Evolutionary conservation across 768 basidiomycete genomes (phyloP).

Genomic region (Termitomyces eurrhizus): DNA sequence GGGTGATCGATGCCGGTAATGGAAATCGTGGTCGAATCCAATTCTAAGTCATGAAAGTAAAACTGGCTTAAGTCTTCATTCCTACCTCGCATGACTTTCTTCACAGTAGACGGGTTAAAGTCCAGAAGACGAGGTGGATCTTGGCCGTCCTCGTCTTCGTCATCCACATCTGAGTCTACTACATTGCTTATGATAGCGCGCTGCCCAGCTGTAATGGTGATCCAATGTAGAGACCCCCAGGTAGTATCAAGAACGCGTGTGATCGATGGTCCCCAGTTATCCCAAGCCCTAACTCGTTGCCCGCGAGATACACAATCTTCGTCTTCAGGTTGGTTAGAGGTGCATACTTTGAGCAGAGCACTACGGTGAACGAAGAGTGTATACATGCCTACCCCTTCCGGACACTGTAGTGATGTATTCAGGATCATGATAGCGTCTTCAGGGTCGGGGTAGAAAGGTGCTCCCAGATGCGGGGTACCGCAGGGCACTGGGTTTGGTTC

Average conservation of each 20-base stretch:
- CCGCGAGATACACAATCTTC: background rate
- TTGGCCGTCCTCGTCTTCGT: background rate
- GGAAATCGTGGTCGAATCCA: background rate
- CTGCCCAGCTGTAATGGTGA: conserved; percentile 22
- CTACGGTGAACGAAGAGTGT: conserved; percentile 10
- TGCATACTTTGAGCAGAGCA: conserved; percentile 2
- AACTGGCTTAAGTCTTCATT: background rate
- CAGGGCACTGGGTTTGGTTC: conserved; percentile 13
- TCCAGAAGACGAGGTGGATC: conserved; percentile 4
- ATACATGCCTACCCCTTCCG: background rate
- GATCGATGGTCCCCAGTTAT: conserved; percentile 18
- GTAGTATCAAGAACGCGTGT: conserved; percentile 17
- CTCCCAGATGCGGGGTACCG: background rate
- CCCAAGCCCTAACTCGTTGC: conserved; percentile 11
- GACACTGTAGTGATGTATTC: background rate
- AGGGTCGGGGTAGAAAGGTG: conserved; percentile 7
- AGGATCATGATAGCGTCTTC: conserved; percentile 12
- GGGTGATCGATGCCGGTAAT: conserved; percentile 18
- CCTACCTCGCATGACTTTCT: background rate
- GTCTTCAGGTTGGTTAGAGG: background rate
- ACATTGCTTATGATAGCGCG: conserved; percentile 14
- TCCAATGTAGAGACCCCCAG: conserved; percentile 12
- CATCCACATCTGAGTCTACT: background rate
- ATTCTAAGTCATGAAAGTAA: background rate
- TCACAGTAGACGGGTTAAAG: conserved; percentile 5